Evolutionary conservation across 345 rosid species (phyloP).

Genomic region (Trapa incisa): DNA sequence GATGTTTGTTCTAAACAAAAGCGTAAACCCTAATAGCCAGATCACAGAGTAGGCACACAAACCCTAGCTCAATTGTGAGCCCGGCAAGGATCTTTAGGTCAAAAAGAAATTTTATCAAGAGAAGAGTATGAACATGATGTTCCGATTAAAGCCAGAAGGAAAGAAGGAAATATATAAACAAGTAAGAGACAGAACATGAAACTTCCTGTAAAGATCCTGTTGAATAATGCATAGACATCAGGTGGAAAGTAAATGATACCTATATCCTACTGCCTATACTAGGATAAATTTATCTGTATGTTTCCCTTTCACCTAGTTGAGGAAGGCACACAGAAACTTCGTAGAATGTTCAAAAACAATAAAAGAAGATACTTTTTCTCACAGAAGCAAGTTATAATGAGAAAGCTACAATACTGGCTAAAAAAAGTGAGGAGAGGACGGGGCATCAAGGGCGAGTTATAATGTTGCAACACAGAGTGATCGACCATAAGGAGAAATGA

Average conservation of each 20-base stretch:
- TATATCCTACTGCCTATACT: not conserved
- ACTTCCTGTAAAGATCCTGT: not conserved
- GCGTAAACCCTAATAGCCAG: too few species aligned
- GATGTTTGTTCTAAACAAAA: too few species aligned
- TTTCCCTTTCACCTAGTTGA: not conserved
- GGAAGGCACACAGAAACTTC: too few species aligned
- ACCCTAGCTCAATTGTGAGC: not conserved
- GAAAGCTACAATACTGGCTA: not conserved
- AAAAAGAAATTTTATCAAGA: not conserved
- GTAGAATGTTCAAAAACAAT: not conserved
- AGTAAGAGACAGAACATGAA: not conserved
- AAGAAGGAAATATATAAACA: not conserved
- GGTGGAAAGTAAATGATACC: not conserved
- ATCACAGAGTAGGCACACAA: not conserved
- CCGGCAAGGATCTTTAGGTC: not conserved
- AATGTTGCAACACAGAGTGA: not conserved
- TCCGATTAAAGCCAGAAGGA: not conserved
- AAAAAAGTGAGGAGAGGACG: too few species aligned
- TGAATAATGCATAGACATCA: not conserved
- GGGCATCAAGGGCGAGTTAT: too few species aligned
- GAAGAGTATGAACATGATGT: not conserved
- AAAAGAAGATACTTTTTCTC: not conserved
- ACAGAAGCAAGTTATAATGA: not conserved
- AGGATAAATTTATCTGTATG: not conserved
- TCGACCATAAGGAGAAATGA: too few species aligned